These are phyloP conservation scores for Penicillium lagena DNA, from an alignment of 495 filamentous ascomycete genomes.

Conservation along the genomic window DNA sequence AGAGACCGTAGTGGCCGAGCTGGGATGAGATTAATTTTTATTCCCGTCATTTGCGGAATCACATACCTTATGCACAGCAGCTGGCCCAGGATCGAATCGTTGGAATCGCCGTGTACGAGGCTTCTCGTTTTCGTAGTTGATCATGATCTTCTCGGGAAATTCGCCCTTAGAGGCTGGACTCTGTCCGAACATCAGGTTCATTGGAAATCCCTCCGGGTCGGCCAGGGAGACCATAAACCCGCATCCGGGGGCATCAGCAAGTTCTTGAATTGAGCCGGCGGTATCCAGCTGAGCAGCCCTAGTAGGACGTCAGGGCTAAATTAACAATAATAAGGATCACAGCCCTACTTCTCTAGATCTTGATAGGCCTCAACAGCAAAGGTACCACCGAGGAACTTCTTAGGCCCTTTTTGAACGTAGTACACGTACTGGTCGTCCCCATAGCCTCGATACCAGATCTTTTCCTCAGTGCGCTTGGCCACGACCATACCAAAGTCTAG, in stretches of 20 bases:
- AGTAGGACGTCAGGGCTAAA: neutral
- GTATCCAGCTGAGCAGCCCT: conserved; percentile 20
- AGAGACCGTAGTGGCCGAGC: conserved; percentile 66
- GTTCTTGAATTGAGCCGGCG: conserved; percentile 18
- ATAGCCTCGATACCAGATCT: conserved; percentile 54
- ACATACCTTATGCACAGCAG: conserved; percentile 56
- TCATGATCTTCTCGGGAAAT: conserved; percentile 17
- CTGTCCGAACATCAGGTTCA: conserved; percentile 29
- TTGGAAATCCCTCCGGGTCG: conserved; percentile 29
- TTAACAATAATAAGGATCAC: neutral
- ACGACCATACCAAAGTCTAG: conserved; percentile 53
- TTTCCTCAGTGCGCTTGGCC: conserved; percentile 33
- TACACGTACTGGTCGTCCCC: conserved; percentile 54
- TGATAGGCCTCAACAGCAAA: conserved; percentile 51
- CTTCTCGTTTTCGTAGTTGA: conserved; percentile 27
- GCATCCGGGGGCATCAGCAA: conserved; percentile 25
- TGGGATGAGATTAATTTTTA: neutral
- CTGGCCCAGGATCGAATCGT: conserved; percentile 49
- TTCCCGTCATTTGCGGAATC: neutral
- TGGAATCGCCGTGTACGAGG: conserved; percentile 22
- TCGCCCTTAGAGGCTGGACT: conserved; percentile 4
- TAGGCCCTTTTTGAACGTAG: conserved; percentile 38
- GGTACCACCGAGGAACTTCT: conserved; percentile 47
- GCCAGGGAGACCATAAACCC: conserved; percentile 24
- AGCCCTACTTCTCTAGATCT: conserved; percentile 38